These are phyloP conservation scores for Dunaliella primolecta DNA, from an alignment of 139 green algal species.

Conservation along the genomic window DNA sequence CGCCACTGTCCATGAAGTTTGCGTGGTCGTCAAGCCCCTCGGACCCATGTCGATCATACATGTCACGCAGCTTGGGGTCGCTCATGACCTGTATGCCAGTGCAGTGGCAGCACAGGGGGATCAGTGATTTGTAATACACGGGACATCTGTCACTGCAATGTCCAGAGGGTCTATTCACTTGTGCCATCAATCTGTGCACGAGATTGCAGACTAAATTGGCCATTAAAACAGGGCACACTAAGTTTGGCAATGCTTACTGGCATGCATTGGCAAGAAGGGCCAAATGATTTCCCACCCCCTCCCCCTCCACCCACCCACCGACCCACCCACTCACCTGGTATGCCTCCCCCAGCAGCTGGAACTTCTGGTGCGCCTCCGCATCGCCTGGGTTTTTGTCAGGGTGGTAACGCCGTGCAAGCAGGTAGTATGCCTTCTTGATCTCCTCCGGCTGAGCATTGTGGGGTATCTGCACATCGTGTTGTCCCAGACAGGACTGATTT, in stretches of 20 bases:
- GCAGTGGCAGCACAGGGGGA: no score
- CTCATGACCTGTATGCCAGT: slow-evolving; percentile 63
- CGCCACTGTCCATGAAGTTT: slow-evolving; percentile 76
- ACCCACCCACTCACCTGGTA: slow-evolving; percentile 55
- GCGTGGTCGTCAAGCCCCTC: slow-evolving; percentile 62
- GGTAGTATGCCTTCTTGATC: slow-evolving; percentile 91
- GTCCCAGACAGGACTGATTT: not conserved
- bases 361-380: slow-evolving; percentile 70
- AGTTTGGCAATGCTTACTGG: no score
- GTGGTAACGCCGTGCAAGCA: slow-evolving; percentile 74
- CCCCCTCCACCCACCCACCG: no score
- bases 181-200: no score
- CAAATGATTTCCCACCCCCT: no score
- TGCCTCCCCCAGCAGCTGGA: slow-evolving; percentile 81
- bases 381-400: slow-evolving; percentile 89
- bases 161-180: no score
- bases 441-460: slow-evolving; percentile 55
- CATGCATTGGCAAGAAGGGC: no score
- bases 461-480: slow-evolving; percentile 50
- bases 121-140: no score
- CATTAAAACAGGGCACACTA: no score
- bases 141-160: no score
- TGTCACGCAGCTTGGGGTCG: slow-evolving; percentile 65
- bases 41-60: slow-evolving; percentile 74
- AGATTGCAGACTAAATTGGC: no score